Percentiles rank a stretch among this genome's conserved stretches.
These are phyloP conservation scores for Geotrichum carabidarum DNA, from an alignment of 1,139 yeast species.

Conservation along the genomic window DNA sequence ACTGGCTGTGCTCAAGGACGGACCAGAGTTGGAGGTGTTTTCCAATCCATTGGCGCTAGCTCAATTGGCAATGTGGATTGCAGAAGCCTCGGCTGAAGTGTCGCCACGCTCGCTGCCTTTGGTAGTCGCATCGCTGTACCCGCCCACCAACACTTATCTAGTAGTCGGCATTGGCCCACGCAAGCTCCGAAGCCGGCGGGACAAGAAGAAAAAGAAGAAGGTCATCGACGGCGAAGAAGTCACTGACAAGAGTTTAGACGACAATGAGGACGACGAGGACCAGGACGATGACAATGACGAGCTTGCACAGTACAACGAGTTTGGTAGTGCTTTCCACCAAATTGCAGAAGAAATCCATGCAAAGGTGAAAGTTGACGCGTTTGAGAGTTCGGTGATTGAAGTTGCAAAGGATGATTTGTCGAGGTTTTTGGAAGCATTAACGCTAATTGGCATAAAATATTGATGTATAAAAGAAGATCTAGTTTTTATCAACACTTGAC, in stretches of 20 bases:
- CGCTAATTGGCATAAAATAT: constrained; percentile 33
- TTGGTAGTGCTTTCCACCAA: constrained; percentile 85
- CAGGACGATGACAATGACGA: constrained; percentile 36
- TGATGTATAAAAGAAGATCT: neutral
- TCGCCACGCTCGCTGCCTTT: constrained; percentile 69
- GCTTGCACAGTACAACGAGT: constrained; percentile 49
- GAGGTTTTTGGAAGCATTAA: constrained; percentile 77
- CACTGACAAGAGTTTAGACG: neutral
- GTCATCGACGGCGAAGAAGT: constrained; percentile 19
- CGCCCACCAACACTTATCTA: constrained; percentile 67
- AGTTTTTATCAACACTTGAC: too few relatives aligned
- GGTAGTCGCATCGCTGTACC: constrained; percentile 81
- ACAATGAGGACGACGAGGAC: constrained; percentile 6
- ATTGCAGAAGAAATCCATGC: constrained; percentile 82
- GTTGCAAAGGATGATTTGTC: constrained; percentile 80
- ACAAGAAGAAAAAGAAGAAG: constrained; percentile 29
- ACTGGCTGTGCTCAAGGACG: constrained; percentile 83
- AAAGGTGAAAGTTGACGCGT: constrained; percentile 83
- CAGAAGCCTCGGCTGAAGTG: constrained; percentile 82
- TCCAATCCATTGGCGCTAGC: constrained; percentile 80
- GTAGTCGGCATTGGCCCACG: constrained; percentile 89
- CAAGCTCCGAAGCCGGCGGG: constrained; percentile 48
- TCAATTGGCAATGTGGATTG: constrained; percentile 83
- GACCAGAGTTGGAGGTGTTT: constrained; percentile 73
- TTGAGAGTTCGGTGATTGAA: constrained; percentile 90